Percentiles rank a stretch among this genome's conserved stretches.
Evolutionary conservation across 306 rosid species (phyloP).

Genomic region (Inga leiocalycina): DNA sequence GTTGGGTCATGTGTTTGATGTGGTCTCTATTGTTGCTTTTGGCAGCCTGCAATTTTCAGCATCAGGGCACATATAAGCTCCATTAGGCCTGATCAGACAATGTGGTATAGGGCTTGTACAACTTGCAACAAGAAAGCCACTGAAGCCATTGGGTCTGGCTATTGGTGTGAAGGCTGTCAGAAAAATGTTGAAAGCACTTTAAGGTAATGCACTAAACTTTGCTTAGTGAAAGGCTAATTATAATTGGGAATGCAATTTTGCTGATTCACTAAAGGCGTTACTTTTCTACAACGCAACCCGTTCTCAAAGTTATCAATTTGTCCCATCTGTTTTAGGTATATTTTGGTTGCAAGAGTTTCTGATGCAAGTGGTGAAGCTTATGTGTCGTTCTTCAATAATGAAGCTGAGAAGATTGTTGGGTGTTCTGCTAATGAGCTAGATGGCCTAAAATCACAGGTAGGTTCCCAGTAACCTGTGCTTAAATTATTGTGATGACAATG

Average conservation of each 20-base stretch:
- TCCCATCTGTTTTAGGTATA: conserved; percentile 51
- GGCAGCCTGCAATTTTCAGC: conserved; percentile 75
- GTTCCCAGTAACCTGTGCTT: not conserved
- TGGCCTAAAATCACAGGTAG: conserved; percentile 66
- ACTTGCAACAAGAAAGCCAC: conserved; percentile 89
- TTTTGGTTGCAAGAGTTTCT: conserved; percentile 53
- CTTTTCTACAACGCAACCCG: not conserved
- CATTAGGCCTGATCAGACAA: conserved; percentile 80
- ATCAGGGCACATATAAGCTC: conserved; percentile 66
- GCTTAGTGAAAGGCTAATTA: not conserved
- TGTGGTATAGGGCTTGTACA: conserved; percentile 95
- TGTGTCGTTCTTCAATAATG: conserved; percentile 66
- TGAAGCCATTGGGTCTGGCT: conserved; percentile 71
- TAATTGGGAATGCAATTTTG: not conserved
- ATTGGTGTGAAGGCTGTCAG: conserved; percentile 95
- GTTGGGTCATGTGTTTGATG: not conserved
- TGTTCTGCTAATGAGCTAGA: conserved; percentile 90
- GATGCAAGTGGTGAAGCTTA: conserved; percentile 73
- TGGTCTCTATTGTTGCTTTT: conserved; percentile 17
- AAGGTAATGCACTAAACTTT: conserved; percentile 45
- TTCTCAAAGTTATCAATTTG: not conserved
- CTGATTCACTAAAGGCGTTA: not conserved
- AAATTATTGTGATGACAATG: not conserved
- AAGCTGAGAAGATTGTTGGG: conserved; percentile 80
- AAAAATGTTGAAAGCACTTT: conserved; percentile 70